Base-by-base conservation (phyloP, 1,284 basidiomycete genomes). In the Sanghuangporus baumii region DNA sequence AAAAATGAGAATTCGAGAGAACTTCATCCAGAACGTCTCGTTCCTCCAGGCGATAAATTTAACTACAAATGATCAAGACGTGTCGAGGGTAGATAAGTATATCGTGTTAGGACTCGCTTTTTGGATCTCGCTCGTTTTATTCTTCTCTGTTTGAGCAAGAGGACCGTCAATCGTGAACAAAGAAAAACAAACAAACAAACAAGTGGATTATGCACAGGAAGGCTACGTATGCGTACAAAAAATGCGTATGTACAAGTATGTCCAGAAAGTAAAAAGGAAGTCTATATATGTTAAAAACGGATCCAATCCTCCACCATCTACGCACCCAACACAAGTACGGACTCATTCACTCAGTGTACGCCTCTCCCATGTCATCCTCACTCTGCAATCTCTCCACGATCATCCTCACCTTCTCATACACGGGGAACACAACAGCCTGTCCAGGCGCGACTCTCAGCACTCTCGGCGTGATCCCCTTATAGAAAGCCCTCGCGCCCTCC, bases 391-490 rank as follows among this genome's bases (percentile, higher is more conserved):
- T 77, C 79, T 96, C 94, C 66, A 96, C 89, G 40, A 82, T 62
- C 69, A 72, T 76, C 73, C 89, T 87, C 65, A 95, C 88, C 60
- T 88, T 82, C 79, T 97, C 94, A 71, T 96, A 96, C 36, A 96
- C 94, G 47, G 92, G 90, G 70, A 94, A 94, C 43, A 94, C 92
- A 66, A 94, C 88, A 4, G 92, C 92, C 74, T 96, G 91, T 1
- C 95, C 95, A 9, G 97, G 96, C 1, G 97, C 97, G 55, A 99
- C 96, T 68, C 97, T 88, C 67, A 98, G 81, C 47, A 99, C 95
- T 61, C 97, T 85, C 50, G 97, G 96, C 2, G 96, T 98, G 75
- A 99, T 98, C 57, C 96, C 94, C 78, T 95, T 96, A 79, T 96
- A 98, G 77, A 98, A 98, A 61, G 95, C 95, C 59, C 78, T 78